Percentiles rank a stretch among this genome's conserved stretches.
These are phyloP conservation scores for Monsonia emarginata DNA, from an alignment of 441 rosid species.

Conservation along the genomic window DNA sequence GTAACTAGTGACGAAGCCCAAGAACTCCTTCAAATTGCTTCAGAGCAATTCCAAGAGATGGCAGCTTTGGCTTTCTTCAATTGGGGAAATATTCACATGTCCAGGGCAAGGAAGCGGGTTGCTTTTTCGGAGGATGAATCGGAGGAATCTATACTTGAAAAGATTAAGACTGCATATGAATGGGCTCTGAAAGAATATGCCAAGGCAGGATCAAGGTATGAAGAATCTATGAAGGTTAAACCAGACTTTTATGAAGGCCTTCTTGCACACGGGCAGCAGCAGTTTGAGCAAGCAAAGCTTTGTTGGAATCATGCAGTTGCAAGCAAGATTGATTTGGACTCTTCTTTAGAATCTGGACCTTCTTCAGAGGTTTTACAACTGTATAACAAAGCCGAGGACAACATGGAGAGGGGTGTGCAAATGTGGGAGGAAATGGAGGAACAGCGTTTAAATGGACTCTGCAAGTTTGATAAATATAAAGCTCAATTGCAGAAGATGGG, in stretches of 20 bases:
- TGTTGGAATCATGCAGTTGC: slow-evolving; percentile 78
- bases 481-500: slow-evolving; percentile 50
- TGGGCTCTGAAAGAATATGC: slow-evolving; percentile 66
- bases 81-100: slow-evolving; percentile 96
- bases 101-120: slow-evolving; percentile 70
- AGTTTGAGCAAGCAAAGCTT: slow-evolving; percentile 86
- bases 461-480: slow-evolving; percentile 48
- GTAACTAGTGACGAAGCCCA: slow-evolving; percentile 84
- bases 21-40: slow-evolving; percentile 64
- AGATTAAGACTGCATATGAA: slow-evolving; percentile 46
- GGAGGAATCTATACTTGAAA: slow-evolving; percentile 45
- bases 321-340: slow-evolving; percentile 47
- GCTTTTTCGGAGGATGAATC: slow-evolving; percentile 58
- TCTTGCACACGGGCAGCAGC: slow-evolving; percentile 83
- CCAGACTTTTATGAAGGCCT: slow-evolving; percentile 81
- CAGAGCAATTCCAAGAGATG: slow-evolving; percentile 94
- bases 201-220: slow-evolving; percentile 56
- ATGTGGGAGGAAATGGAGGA: slow-evolving; percentile 89
- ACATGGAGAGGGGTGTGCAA: slow-evolving; percentile 88
- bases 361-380: slow-evolving; percentile 64
- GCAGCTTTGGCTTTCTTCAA: slow-evolving; percentile 85
- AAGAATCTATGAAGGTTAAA: slow-evolving; percentile 65
- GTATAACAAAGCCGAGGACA: slow-evolving; percentile 81
- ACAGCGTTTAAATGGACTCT: slow-evolving; percentile 54
- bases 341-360: slow-evolving; percentile 26